Percentiles rank a stretch among this genome's conserved stretches.
phyloP scores from a whole-genome alignment of 1,139 yeast species.

The Saccharomyces hybrid region DNA sequence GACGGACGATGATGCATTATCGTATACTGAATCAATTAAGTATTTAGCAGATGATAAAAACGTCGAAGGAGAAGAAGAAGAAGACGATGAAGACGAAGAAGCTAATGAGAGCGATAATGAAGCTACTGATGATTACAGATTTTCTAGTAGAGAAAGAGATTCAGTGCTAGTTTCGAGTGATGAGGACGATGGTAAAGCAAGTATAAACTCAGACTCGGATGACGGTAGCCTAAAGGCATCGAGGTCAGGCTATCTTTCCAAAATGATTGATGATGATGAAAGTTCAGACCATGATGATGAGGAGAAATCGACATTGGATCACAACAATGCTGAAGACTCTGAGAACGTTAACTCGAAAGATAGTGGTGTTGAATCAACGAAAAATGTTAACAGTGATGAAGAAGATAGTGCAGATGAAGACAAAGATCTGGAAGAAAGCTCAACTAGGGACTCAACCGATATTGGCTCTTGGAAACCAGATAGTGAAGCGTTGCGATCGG shows the following conservation, averaged over 20 bases:
- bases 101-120: neutral
- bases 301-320: neutral
- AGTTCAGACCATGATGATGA: neutral
- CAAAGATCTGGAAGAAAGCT: neutral
- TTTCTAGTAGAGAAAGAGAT: conserved; percentile 11
- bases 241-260: conserved; percentile 23
- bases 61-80: neutral
- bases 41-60: conserved; percentile 6
- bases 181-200: neutral
- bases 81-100: too few species aligned
- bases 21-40: conserved; percentile 15
- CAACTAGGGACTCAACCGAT: neutral
- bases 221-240: conserved; percentile 13
- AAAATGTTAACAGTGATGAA: neutral
- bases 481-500: conserved; percentile 26
- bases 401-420: neutral
- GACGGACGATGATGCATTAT: conserved; percentile 16
- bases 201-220: conserved; percentile 6
- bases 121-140: conserved; percentile 8
- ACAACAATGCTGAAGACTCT: neutral
- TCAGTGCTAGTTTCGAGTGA: conserved; percentile 9
- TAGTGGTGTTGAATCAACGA: neutral
- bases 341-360: neutral
- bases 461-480: conserved; percentile 25
- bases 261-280: conserved; percentile 14